phyloP scores from a whole-genome alignment of 352 stramenopile genomes.

The Blastocystis hominis region DNA sequence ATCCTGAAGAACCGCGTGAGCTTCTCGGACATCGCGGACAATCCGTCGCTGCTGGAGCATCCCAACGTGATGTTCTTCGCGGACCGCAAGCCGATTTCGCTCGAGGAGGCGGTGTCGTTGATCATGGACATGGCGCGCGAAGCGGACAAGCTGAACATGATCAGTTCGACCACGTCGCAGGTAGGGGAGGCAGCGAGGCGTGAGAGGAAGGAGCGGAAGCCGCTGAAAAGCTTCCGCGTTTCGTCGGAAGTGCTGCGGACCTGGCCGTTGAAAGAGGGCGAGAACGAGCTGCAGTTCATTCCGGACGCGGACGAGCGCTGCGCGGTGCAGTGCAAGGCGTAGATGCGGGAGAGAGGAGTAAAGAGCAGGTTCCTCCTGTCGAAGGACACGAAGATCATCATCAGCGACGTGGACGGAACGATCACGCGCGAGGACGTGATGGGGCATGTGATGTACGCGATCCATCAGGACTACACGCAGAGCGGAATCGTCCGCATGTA shows the following conservation, averaged over 20 bases:
- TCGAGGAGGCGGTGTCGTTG: neutral
- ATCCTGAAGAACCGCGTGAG: slow-evolving; percentile 39
- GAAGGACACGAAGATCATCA: slow-evolving; percentile 23
- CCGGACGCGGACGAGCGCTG: slow-evolving; percentile 4
- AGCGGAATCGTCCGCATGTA: slow-evolving; percentile 50
- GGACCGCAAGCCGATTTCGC: slow-evolving; percentile 18
- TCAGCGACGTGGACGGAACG: slow-evolving; percentile 55
- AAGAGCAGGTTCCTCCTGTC: neutral
- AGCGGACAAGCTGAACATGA: slow-evolving; percentile 20
- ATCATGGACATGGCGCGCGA: slow-evolving; percentile 41
- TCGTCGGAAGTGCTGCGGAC: slow-evolving; percentile 11
- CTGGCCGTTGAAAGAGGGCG: slow-evolving; percentile 15
- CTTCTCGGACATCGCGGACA: slow-evolving; percentile 13
- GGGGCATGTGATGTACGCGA: slow-evolving; percentile 56
- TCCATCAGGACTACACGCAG: slow-evolving; percentile 55
- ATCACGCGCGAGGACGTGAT: slow-evolving; percentile 55
- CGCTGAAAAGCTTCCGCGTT: slow-evolving; percentile 45
- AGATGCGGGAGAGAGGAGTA: neutral
- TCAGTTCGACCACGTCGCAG: neutral
- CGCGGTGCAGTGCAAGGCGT: slow-evolving; percentile 8
- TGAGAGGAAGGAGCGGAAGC: slow-evolving; percentile 9
- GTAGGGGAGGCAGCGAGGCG: neutral
- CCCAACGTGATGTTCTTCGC: slow-evolving; percentile 52
- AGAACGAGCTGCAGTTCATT: slow-evolving; percentile 17
- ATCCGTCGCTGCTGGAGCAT: slow-evolving; percentile 39